These are phyloP conservation scores for Fusarium acutatum DNA, from an alignment of 2,329 filamentous ascomycete genomes.

Conservation along the genomic window DNA sequence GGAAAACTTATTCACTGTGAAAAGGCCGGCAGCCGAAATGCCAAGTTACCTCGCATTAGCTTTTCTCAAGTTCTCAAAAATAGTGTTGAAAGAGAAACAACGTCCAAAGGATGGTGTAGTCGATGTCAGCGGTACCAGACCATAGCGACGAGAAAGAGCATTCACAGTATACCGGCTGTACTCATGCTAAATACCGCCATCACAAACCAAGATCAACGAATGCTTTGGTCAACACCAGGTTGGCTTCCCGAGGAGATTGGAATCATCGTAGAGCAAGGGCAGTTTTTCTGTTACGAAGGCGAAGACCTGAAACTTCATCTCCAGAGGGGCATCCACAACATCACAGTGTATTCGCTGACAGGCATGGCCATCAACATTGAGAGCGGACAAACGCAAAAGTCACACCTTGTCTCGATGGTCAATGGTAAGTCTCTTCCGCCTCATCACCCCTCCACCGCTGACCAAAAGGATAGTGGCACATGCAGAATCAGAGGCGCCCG, in stretches of 20 bases:
- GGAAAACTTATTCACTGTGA: conserved; percentile 36
- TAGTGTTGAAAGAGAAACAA: conserved; percentile 88
- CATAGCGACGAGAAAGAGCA: conserved; percentile 83
- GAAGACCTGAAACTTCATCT: conserved; percentile 85
- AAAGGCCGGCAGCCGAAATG: conserved; percentile 59
- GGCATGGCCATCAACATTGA: conserved; percentile 92
- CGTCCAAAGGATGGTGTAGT: conserved; percentile 91
- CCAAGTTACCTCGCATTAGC: conserved; percentile 64
- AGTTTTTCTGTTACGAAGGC: conserved; percentile 94
- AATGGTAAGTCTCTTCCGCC: conserved; percentile 66
- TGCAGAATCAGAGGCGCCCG: conserved; percentile 66
- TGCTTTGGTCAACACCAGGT: conserved; percentile 86
- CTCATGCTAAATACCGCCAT: conserved; percentile 87
- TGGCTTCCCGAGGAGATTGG: conserved; percentile 96
- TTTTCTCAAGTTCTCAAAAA: conserved; percentile 95
- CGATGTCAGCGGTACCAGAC: conserved; percentile 91
- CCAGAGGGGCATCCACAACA: conserved; percentile 79
- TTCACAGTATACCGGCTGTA: conserved; percentile 84
- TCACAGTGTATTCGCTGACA: conserved; percentile 90
- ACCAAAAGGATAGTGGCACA: conserved; percentile 64
- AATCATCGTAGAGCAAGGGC: conserved; percentile 87
- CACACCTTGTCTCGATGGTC: conserved; percentile 90
- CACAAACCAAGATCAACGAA: conserved; percentile 74
- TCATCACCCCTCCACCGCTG: conserved; percentile 18
- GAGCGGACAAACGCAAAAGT: conserved; percentile 82